A percentile compares a stretch with the other conserved stretches of the same genome.
Evolutionary conservation across 228 moss, liverwort and hornwort genomes (phyloP).

Genomic region (Sphagnum fallax): DNA sequence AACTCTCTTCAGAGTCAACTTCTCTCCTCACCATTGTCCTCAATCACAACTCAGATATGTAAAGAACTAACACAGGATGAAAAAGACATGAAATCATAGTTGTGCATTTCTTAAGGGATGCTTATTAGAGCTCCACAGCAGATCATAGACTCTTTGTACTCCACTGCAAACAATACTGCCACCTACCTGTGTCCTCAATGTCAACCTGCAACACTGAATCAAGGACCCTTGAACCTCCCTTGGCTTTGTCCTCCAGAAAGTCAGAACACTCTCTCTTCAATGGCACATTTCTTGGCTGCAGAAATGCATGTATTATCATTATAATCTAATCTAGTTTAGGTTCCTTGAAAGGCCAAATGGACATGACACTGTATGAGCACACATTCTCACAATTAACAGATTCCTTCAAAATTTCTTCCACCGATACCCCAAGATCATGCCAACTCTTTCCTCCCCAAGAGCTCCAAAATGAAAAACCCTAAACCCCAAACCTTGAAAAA

Average conservation of each 20-base stretch:
- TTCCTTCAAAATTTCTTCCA: neutral
- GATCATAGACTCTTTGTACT: too few relatives aligned
- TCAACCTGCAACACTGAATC: conserved; percentile 30
- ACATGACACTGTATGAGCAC: neutral
- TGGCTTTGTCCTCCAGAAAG: conserved; percentile 10
- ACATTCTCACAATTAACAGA: neutral
- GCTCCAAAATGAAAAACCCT: neutral
- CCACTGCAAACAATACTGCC: neutral
- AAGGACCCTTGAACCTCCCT: conserved; percentile 12
- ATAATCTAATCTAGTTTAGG: neutral
- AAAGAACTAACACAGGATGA: neutral
- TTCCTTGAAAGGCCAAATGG: neutral
- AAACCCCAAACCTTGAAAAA: neutral
- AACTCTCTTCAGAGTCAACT: neutral
- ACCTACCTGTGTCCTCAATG: conserved; percentile 49
- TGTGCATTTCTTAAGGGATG: too few relatives aligned
- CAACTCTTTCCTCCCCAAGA: neutral
- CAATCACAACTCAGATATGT: conserved; percentile 1
- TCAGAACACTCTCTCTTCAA: conserved; percentile 27
- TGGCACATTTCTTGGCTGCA: conserved; percentile 35
- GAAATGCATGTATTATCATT: neutral
- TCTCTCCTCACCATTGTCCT: neutral
- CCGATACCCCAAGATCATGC: neutral
- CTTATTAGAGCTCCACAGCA: too few relatives aligned
- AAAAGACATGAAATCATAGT: too few relatives aligned